Evolutionary conservation across 2,329 filamentous ascomycete genomes (phyloP), one percentile per base, ranked within the genome.

Genomic region (Chrysosporium keratinophilum): DNA sequence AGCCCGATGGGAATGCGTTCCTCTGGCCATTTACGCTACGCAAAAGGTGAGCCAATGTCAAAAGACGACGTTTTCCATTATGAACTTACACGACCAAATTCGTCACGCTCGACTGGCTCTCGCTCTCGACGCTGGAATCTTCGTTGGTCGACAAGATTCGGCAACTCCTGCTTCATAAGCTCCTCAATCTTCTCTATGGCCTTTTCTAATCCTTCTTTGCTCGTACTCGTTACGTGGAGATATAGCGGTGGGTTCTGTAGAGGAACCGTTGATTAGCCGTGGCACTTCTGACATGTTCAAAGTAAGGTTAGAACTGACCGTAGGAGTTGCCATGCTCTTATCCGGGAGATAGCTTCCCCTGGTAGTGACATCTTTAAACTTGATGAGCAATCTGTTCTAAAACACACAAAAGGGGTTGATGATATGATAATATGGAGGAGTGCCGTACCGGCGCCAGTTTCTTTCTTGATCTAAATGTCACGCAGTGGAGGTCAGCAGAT

Each of bases 371-470:
- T 98, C 93, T 97, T 89, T 73, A 74, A 72, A 69, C 76, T 68
- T 75, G 67, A 79, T 82, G 75, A 83, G 80, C 76, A 47, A 80
- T 74, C 71, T 67, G 71, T 71, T 75, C 75, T 74, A 69, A 64
- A 70, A 66, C 66, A 72, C 72, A 70, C 6, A 69, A 65, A 69
- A 51, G 31, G 50, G 35, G 35, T 39, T 52, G 50, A 71, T 72
- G 63, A 60, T 62, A 62, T 64, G 64, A 57, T 64, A 70, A 28
- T 39, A 72, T 70, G 59, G 56, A 75, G 73, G 74, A 76, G 70
- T 74, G 77, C 82, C 90, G 84, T 98, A 98, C 93, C 93, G 80
- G 93, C 91, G 80, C 93, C 93, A 84, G 91, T 97, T 67, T 96
- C 88, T 78, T 96, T 91, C 85, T 95, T 95, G 67, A 98, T 98